Evolutionary conservation across 805 yeast species (phyloP).

Genomic region (Clavispora asparagi): DNA sequence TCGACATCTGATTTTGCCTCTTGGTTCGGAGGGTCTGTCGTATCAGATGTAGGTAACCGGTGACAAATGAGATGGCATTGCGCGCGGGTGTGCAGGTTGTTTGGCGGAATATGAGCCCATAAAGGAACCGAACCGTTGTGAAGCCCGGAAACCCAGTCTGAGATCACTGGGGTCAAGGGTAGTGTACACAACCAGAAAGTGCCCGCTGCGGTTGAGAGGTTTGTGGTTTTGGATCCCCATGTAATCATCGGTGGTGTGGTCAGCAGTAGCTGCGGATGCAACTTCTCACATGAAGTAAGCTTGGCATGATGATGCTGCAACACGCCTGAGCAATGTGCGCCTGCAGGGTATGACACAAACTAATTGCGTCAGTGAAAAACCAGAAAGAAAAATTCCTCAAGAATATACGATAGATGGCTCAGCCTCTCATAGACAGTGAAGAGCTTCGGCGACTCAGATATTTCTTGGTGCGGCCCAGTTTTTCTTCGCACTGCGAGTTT

Average conservation of each 20-base stretch:
- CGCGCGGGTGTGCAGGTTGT: background rate
- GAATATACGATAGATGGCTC: too few relatives aligned
- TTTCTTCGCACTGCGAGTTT: too few relatives aligned
- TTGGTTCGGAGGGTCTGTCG: background rate
- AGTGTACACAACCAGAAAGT: too few relatives aligned
- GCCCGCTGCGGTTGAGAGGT: too few relatives aligned
- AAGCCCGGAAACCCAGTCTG: too few relatives aligned
- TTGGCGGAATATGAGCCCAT: background rate
- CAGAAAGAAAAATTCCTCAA: too few relatives aligned
- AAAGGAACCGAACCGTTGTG: background rate
- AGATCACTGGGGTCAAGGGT: too few relatives aligned
- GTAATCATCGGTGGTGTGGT: too few relatives aligned
- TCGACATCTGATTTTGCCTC: conserved; percentile 24
- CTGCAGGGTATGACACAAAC: background rate
- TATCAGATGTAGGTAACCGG: background rate
- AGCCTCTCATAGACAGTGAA: too few relatives aligned
- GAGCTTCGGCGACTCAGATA: too few relatives aligned
- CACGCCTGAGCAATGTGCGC: background rate
- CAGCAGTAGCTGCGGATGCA: too few relatives aligned
- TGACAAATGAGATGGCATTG: background rate
- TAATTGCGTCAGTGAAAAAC: background rate
- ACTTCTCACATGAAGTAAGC: background rate
- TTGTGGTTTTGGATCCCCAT: background rate
- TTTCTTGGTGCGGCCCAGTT: too few relatives aligned
- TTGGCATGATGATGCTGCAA: background rate